Percentiles rank a stretch among this genome's conserved stretches.
These are phyloP conservation scores for Eremochloa ophiuroides DNA, from an alignment of 176 grass and related monocot genomes.

Conservation along the genomic window DNA sequence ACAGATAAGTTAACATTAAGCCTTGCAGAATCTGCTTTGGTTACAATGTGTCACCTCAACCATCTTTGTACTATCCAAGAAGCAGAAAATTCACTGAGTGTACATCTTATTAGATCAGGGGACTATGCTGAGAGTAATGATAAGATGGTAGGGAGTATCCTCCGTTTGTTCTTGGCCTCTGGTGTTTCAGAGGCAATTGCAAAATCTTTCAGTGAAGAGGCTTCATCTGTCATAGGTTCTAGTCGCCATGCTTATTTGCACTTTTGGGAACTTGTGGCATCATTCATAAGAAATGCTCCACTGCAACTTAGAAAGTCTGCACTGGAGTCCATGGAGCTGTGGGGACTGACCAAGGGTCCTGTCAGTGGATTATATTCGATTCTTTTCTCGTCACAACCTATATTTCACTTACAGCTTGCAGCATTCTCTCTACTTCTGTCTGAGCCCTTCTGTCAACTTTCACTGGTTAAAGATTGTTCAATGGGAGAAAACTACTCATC, in stretches of 20 bases:
- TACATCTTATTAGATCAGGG: conserved; percentile 43
- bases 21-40: conserved; percentile 56
- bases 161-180: conserved; percentile 75
- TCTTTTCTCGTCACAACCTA: conserved; percentile 69
- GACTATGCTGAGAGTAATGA: conserved; percentile 62
- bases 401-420: conserved; percentile 75
- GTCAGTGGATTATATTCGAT: conserved; percentile 78
- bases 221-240: conserved; percentile 60
- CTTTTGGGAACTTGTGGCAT: conserved; percentile 90
- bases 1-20: conserved; percentile 52
- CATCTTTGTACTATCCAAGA: conserved; percentile 47
- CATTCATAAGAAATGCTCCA: conserved; percentile 64
- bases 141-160: conserved; percentile 64
- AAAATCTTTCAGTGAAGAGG: conserved; percentile 48
- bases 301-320: conserved; percentile 63
- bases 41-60: conserved; percentile 62
- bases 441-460: conserved; percentile 63
- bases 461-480: conserved; percentile 54
- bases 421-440: conserved; percentile 74
- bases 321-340: conserved; percentile 82
- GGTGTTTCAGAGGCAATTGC: conserved; percentile 78
- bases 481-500: conserved; percentile 19
- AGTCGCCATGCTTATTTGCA: conserved; percentile 55
- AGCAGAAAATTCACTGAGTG: conserved; percentile 25
- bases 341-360: conserved; percentile 76